Evolutionary conservation across 2,329 filamentous ascomycete genomes (phyloP), one percentile per base, ranked within the genome.

Genomic region (Diplodia intermedia): DNA sequence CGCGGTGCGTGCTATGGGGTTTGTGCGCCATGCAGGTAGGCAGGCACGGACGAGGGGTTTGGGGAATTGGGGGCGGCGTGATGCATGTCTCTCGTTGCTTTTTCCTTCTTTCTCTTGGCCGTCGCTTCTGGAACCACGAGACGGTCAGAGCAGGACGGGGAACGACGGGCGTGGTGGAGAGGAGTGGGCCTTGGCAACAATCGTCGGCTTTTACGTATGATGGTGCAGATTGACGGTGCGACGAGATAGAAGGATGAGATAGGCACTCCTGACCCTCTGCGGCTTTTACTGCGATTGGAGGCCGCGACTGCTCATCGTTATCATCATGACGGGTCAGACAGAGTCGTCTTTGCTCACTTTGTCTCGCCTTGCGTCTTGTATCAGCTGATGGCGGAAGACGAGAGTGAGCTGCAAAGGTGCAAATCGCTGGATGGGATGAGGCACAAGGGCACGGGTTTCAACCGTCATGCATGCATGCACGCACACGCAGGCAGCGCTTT

Each of bases 261-360:
- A 31, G 29, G 47, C 29, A 14, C 29, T 62, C 57, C 43, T 63
- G 60, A 63, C 50, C 14, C 31, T 26, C 60, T 63, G 60, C 60
- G 60, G n/a, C n/a, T 63, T 63, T 63, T 63, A 63, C 60, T 52
- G 31, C 47, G 52, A 63, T 63, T 23, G 60, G 60, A 23, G 56
- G 20, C 31, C 18, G 20, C 31, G 20, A 6, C 31, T 52, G 60
- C 29, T 33, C 60, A 52, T 63, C 60, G 47, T 52, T 52, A 52
- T 63, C 60, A 63, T 26, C 15, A n/a, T 29, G 43, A 18, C 36
- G 38, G 29, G 56, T 60, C 56, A 49, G 60, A 63, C 12, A 12
- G 18, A 38, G n/a, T 63, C 31, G 23, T 49, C n/a, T 29, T 36
- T 26, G 57, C 23, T 62, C 20, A 26, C 40, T 49, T 6, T 49